Evolutionary conservation across 371 early-diverging fungal species (phyloP), one percentile per base, ranked within the genome.

Genomic region (Mortierella polycephala): DNA sequence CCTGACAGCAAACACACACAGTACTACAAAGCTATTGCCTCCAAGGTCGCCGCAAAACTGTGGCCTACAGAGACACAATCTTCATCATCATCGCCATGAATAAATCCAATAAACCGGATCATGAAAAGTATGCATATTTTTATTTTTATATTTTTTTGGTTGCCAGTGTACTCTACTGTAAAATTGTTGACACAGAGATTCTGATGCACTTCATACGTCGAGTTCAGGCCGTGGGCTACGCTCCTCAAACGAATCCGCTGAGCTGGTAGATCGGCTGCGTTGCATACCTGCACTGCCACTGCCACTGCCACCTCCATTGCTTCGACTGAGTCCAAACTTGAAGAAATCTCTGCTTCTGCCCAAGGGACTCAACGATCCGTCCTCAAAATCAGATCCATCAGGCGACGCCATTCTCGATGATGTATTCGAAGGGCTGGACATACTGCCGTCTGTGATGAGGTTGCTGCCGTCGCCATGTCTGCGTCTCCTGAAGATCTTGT

Each of bases 1-100:
- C 94, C 93, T 0, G 86, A 91, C 39, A 90, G 91, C 67, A 67
- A 82, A 44, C 85, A 88, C 60, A 85, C 93, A 10, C 60, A 76
- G 58, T 85, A 84, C 59, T 96, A 94, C 74, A 83, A 80, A 61
- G 81, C 79, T 42, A 88, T 96, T 60, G 88, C 94, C 10, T 65
- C 75, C 41, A 88, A 86, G 51, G 84, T 93, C 16, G 67, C 88
- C 58, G 77, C 58, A 14, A 83, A 85, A 30, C 71, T 83, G 0
- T 76, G 74, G 76, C 71, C 71, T 2, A 50, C 57, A 53, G 54
- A 67, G 16, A 23, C 58, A 21, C 60, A 40, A 7, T 16, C 42
- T 13, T 40, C 49, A 3, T 14, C 70, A 12, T 21, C 69, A 44
- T 57, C 49, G n/a, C 47, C 12, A 39, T 61, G 23, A 56, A 30